Conservation (phyloP, 495 filamentous ascomycete genomes). For the Hyaloscypha bicolor region DNA sequence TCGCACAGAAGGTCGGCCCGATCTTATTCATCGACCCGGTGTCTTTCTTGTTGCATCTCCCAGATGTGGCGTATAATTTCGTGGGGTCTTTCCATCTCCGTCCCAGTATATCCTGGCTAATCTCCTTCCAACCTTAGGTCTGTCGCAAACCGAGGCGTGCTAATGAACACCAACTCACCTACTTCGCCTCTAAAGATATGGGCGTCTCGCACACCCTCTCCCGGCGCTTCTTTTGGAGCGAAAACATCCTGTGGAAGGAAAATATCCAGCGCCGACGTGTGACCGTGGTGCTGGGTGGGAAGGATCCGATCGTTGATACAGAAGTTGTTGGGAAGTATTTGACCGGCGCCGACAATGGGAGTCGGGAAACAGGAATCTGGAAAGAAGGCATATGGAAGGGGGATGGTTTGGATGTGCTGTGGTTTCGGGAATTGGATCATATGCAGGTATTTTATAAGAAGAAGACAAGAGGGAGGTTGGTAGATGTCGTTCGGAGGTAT, state of each 20-base stretch:
- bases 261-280: slow-evolving; percentile 38
- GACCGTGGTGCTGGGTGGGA: slow-evolving; percentile 44
- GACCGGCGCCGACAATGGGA: slow-evolving; percentile 19
- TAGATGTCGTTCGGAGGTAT: too few species aligned
- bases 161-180: slow-evolving; percentile 50
- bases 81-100: slow-evolving; percentile 5
- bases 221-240: slow-evolving; percentile 50
- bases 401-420: not conserved
- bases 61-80: slow-evolving; percentile 55
- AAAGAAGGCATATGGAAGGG: not conserved
- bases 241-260: slow-evolving; percentile 52
- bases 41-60: slow-evolving; percentile 49
- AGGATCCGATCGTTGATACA: slow-evolving; percentile 52
- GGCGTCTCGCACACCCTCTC: slow-evolving; percentile 47
- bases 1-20: slow-evolving; percentile 14
- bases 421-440: not conserved
- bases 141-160: slow-evolving; percentile 39
- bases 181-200: slow-evolving; percentile 49
- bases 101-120: too few species aligned
- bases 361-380: not conserved
- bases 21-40: slow-evolving; percentile 49
- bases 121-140: too few species aligned
- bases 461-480: not conserved
- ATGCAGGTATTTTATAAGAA: not conserved
- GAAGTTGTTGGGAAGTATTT: slow-evolving; percentile 48